A percentile compares a stretch with the other conserved stretches of the same genome.
Conservation (phyloP, 768 basidiomycete species). For the Leccinum subtestaceum region DNA sequence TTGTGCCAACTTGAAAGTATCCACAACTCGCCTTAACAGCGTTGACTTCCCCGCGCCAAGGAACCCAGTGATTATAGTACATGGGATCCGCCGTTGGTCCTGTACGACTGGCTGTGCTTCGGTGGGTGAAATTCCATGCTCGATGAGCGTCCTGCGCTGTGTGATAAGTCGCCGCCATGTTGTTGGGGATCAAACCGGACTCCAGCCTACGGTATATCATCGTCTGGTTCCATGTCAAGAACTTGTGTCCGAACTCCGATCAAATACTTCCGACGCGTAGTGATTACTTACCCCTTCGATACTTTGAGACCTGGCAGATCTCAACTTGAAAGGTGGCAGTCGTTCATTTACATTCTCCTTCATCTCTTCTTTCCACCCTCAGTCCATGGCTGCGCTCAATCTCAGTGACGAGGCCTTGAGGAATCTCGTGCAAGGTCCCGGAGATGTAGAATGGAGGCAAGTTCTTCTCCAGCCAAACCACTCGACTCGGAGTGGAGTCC, state of each 20-base stretch:
- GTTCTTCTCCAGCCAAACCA: conserved; percentile 22
- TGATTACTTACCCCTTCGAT: conserved; percentile 7
- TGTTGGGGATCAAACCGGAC: conserved; percentile 7
- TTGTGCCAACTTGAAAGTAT: not conserved
- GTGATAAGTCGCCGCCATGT: conserved; percentile 9
- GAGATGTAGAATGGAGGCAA: conserved; percentile 83
- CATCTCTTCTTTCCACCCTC: not conserved
- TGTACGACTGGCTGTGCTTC: conserved; percentile 1
- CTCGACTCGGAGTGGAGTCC: not conserved
- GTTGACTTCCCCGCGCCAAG: conserved; percentile 96
- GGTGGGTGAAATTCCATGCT: conserved; percentile 13
- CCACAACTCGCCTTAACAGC: conserved; percentile 58
- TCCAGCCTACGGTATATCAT: conserved; percentile 55
- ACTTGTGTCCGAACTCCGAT: conserved; percentile 28
- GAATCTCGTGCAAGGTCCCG: conserved; percentile 71
- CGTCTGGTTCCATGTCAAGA: conserved; percentile 46
- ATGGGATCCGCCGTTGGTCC: conserved; percentile 55
- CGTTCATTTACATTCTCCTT: not conserved
- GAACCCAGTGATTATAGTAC: conserved; percentile 94
- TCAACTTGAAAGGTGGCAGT: not conserved
- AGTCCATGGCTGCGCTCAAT: conserved; percentile 21
- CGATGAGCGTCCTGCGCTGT: conserved; percentile 31
- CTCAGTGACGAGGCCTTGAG: conserved; percentile 43
- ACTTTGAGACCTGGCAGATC: not conserved
- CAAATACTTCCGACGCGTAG: conserved; percentile 16